Base-by-base conservation (phyloP, 2,329 filamentous ascomycete genomes). In the Sarocladium strictum region DNA sequence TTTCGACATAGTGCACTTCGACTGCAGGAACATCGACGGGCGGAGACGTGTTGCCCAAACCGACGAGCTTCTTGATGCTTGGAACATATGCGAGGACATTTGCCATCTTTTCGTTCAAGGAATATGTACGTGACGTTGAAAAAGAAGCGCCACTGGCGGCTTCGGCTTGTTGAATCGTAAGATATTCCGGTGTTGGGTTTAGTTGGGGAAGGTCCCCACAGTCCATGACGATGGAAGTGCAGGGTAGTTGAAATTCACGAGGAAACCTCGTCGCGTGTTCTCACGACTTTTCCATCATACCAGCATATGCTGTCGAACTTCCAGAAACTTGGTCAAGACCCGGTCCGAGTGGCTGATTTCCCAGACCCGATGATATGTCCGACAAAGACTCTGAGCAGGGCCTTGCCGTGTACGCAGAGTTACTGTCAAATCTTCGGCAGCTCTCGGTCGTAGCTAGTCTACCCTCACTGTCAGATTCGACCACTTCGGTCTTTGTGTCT, bases 1-100 rank as follows among this genome's bases (percentile, higher is more conserved):
- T 87, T 72, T 97, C 93, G 62, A 96, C 80, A 67, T 88, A 82
- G 70, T 95, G 84, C 55, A 90, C 77, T 59, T 88, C 76, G 54
- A 93, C 85, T 0, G 87, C 76, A 9, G 87, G 77, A 6, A 97
- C 66, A 53, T 76, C 64, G 61, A 85, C 80, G 49, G 72, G 67
- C 54, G 67, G 65, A 15, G 67, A 32, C 53, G 55, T 63, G 15
- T 57, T 40, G 15, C 57, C 58, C 7, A 58, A 60, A 14, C 61
- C 61, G n/a, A 65, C 27, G 21, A 68, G 60, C 51, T 61, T 55
- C 35, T 61, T 67, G 21, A 66, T 61, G 3, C 64, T 57, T 1
- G 69, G 63, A 1, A 69, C 59, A 54, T 68, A 69, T 10, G 68
- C 67, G 43, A 71, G 55, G n/a, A 72, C 56, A 15, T 64, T 62